Base-by-base conservation (phyloP, 768 basidiomycete species). In the Phylloporus sp. region DNA sequence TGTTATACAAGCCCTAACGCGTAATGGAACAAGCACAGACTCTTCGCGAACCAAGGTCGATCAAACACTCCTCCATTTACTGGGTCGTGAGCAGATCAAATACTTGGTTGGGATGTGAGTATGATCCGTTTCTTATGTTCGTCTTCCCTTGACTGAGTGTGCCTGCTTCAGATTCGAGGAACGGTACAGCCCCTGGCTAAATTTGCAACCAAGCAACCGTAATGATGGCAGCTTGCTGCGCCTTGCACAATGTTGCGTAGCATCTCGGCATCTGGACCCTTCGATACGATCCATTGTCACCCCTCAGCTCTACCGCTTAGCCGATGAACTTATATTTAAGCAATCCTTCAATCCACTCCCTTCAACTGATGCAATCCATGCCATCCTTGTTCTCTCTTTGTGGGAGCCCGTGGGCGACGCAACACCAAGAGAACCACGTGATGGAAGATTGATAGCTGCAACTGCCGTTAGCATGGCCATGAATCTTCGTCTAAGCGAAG, bases 391-490 rank as follows among this genome's bases (percentile, higher is more conserved):
- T 7, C 66, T 77, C 20, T 70, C 77, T 3, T 44, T 77, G 23
- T 78, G 76, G 76, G 65, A 71, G 8, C 75, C 77, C 5, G 62
- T 77, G 28, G 70, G 67, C 24, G 67, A 70, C 27, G 47, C 65
- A 35, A 48, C 67, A 31, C 55, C 59, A 9, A 65, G 59, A 45
- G 61, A 64, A 48, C 66, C 62, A 35, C 69, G 70, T 5, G 77
- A 78, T 26, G 73, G 68, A 24, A 70, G 74, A 35, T 48, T 76
- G 38, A 67, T 72, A 32, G 72, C 68, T 9, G 64, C 74, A 15
- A 67, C 67, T 2, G 78, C 78, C 12, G 70, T 78, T 24, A 73
- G 70, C 43, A 77, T 76, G 73, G 76, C 75, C 20, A 75, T 73
- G 60, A 76, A 74, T 55, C 57, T 79, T 45, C 71, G 69, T 24